Evolutionary conservation across 441 rosid genomes (phyloP).

Genomic region (Erodium chrysanthum): DNA sequence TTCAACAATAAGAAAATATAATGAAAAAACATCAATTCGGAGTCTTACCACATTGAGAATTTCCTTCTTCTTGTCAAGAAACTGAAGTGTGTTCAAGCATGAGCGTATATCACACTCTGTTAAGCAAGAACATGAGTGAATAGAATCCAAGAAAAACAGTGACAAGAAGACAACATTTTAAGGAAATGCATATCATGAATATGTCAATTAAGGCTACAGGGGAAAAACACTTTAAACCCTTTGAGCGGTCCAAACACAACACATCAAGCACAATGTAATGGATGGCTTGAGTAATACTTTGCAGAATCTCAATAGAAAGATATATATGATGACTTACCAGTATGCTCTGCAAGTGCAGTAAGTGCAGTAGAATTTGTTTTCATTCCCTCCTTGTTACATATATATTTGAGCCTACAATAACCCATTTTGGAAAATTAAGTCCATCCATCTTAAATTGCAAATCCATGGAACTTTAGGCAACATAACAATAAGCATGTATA

Average conservation of each 20-base stretch:
- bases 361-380: slow-evolving; percentile 78
- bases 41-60: slow-evolving; percentile 66
- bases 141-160: not conserved
- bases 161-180: not conserved
- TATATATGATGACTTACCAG: slow-evolving; percentile 45
- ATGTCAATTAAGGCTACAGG: not conserved
- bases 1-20: not conserved
- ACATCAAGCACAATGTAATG: not conserved
- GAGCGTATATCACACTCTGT: slow-evolving; percentile 94
- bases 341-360: slow-evolving; percentile 72
- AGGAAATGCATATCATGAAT: not conserved
- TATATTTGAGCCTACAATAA: slow-evolving; percentile 65
- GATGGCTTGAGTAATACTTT: not conserved
- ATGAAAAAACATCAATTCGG: slow-evolving; percentile 11
- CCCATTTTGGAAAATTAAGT: not conserved
- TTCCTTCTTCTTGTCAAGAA: slow-evolving; percentile 85
- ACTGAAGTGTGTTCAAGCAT: slow-evolving; percentile 93
- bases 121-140: slow-evolving; percentile 21
- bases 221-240: slow-evolving; percentile 10
- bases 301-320: slow-evolving; percentile 11
- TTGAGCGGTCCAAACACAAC: not conserved
- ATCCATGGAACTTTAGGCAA: not conserved
- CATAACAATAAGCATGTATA: not conserved
- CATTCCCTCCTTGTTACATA: slow-evolving; percentile 82
- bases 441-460: not conserved